Percentiles rank a stretch among this genome's conserved stretches.
These are phyloP conservation scores for Zoysia pacifica DNA, from an alignment of 176 grass and related monocot species.

Conservation along the genomic window DNA sequence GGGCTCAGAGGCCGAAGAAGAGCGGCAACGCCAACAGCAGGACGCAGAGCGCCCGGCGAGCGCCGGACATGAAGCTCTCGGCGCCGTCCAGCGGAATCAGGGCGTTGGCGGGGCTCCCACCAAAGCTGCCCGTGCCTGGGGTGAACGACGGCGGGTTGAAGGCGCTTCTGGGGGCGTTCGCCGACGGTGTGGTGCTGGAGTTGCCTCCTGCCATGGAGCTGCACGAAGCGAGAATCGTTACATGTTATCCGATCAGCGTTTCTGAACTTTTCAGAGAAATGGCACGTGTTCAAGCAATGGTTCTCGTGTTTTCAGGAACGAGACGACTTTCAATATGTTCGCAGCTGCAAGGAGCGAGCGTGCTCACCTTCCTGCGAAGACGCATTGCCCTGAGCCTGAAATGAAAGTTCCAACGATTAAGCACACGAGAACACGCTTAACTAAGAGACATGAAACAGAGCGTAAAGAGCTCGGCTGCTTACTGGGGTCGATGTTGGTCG, in stretches of 20 bases:
- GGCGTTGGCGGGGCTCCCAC: slow-evolving; percentile 11
- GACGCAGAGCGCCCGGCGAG: slow-evolving; percentile 28
- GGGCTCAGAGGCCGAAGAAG: slow-evolving; percentile 42
- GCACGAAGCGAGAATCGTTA: neutral
- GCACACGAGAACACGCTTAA: neutral
- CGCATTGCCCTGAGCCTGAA: slow-evolving; percentile 75
- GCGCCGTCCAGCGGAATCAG: slow-evolving; percentile 35
- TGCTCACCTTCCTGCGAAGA: slow-evolving; percentile 77
- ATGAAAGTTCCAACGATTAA: slow-evolving; percentile 30
- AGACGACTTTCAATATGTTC: neutral
- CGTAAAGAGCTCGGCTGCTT: slow-evolving; percentile 2
- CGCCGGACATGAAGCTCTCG: slow-evolving; percentile 24
- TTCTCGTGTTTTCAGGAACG: neutral
- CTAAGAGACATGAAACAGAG: neutral
- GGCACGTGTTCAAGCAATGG: neutral
- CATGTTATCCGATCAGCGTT: neutral
- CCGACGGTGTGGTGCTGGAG: slow-evolving; percentile 27
- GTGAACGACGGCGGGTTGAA: slow-evolving; percentile 47
- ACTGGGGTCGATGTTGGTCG: slow-evolving; percentile 66
- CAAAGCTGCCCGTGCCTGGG: slow-evolving; percentile 29
- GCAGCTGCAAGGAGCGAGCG: neutral
- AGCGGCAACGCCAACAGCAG: slow-evolving; percentile 36
- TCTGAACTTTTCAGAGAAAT: neutral
- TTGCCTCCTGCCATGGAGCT: slow-evolving; percentile 47
- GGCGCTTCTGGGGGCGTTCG: slow-evolving; percentile 41